Base-by-base conservation (phyloP, 768 basidiomycete genomes). In the Podaxis rugospora region DNA sequence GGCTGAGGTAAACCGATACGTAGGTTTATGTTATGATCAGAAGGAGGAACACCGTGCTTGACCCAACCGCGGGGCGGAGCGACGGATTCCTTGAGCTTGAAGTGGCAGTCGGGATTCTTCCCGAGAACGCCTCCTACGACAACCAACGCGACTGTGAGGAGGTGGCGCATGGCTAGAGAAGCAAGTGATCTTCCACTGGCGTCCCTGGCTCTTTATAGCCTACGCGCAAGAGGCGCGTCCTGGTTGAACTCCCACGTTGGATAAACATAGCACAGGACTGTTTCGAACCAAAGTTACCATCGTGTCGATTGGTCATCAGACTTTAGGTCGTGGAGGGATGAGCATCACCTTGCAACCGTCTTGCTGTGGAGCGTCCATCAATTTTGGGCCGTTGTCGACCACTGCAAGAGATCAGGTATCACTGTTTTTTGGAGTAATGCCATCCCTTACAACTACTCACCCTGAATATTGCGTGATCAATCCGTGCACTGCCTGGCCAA, bases 1-100 rank as follows among this genome's bases (percentile, higher is more conserved):
- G 78, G 76, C 63, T 84, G 84, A 14, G 76, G 79, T 21, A 87
- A 76, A 27, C 78, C 85, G 42, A 87, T 82, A 63, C 80, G 85
- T 66, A 89, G 80, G 46, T 78, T 72, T 37, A 89, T 74, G 9
- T 71, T 70, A 62, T 83, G 79, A 60, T 79, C 71, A 1, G 75
- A 62, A 14, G 78, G 74, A 13, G 86, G 79, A n/a, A 68, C 62
- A 14, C 78, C 72, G 32, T 78, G 74, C 59, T 74, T 73, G 18
- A 74, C 60, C 87, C 86, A 88, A 27, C 81, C 81, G 13, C 57
- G 70, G 59, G 86, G 87, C 36, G 69, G 52, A 21, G 47, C 35
- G 21, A 78, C 63, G 14, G 57, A 65, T 55, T 78, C 76, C 67
- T 76, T 76, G 62, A 76, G 58, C 65, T 65, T 72, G 63, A 64